Base-by-base conservation (phyloP, 2,329 filamentous ascomycete species). In the Dactylellina parvicollis region DNA sequence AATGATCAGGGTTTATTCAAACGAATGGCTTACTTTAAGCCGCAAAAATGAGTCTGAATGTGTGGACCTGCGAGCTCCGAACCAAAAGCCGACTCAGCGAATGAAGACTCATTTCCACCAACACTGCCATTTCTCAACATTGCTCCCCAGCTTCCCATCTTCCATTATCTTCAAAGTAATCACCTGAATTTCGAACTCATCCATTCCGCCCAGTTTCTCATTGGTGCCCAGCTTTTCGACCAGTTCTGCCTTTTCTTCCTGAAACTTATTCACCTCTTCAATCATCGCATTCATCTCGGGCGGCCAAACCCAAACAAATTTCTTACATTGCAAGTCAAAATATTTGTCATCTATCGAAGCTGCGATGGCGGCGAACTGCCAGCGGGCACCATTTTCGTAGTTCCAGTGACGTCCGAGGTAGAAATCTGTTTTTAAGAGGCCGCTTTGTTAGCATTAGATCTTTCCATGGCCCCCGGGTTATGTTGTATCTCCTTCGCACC, bases 241-340 rank as follows among this genome's bases (percentile, higher is more conserved):
- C n/a, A n/a, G n/a, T n/a, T n/a, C n/a, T n/a, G n/a, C n/a, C n/a
- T 42, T 16, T 42, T 20, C 9, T 2, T 1, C 7, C 7, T 40
- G 9, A 18, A 22, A 54, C 16, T 22, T 16, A 18, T 28, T 18
- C 4, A 69, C 8, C 14, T 57, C 49, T 10, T 64, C n/a, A 8
- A 62, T 44, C 32, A 61, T 56, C 3, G 5, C 12, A 12, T 50
- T 49, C 42, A 64, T 44, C 16, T 62, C 40, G 12, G 24, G 16
- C n/a, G 55, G 42, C 30, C 16, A 40, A 16, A 64, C 56, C 56
- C 56, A 56, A 2, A 57, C 34, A 10, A 40, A 44, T 10, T 36
- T 62, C 9, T 8, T 71, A 28, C 66, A 61, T 4, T 55, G 49
- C 12, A 71, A 22, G 0, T 42, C 44, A 26, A 57, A 64, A n/a